These are phyloP conservation scores for Mallotus repandus DNA, from an alignment of 441 rosid species.

Conservation along the genomic window DNA sequence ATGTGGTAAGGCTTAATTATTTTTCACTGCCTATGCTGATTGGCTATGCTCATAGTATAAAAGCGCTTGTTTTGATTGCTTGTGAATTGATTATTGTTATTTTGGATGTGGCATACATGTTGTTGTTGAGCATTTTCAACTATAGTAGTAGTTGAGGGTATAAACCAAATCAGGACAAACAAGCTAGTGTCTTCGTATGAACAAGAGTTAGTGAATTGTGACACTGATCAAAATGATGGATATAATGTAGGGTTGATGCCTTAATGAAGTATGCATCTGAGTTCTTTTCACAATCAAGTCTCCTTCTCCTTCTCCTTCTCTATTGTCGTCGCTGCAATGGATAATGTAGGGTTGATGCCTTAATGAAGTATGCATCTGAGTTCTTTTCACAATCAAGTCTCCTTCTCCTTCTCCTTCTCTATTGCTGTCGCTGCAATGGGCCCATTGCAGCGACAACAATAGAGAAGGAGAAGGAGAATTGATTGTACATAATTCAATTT, in stretches of 20 bases:
- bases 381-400: no score
- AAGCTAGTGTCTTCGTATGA: conserved; percentile 66
- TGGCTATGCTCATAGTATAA: neutral
- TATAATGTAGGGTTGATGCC: conserved; percentile 83
- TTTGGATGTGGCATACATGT: conserved; percentile 36
- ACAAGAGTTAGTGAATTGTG: conserved; percentile 81
- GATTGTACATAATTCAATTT: no score
- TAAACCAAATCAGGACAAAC: conserved; percentile 63
- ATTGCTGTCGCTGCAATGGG: no score
- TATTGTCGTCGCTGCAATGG: no score
- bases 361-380: no score
- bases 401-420: no score
- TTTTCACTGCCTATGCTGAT: neutral
- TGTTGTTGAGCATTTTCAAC: conserved; percentile 97
- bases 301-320: no score
- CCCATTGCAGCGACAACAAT: no score
- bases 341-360: no score
- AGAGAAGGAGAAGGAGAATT: no score
- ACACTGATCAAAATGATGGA: conserved; percentile 66
- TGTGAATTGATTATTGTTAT: neutral
- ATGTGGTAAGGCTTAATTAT: conserved; percentile 53
- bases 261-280: conserved; percentile 84
- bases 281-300: no score
- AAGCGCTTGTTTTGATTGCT: neutral
- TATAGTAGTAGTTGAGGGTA: conserved; percentile 80